Percentiles rank a stretch among this genome's conserved stretches.
Evolutionary conservation across 2,329 filamentous ascomycete genomes (phyloP).

Genomic region (Xylaria sp.): DNA sequence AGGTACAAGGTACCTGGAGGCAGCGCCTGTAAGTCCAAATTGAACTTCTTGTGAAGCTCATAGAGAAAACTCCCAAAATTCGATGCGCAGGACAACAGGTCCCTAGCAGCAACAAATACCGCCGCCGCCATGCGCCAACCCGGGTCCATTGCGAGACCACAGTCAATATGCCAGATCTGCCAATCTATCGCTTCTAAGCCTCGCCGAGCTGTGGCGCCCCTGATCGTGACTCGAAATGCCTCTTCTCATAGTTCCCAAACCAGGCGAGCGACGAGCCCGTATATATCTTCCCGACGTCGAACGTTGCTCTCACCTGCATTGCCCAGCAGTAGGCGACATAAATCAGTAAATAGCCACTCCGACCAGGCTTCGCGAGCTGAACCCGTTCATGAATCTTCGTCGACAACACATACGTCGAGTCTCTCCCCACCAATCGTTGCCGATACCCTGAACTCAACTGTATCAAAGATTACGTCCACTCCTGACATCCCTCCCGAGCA

Average conservation of each 20-base stretch:
- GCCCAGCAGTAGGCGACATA: neutral
- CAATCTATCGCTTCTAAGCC: conserved; percentile 37
- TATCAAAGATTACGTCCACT: conserved; percentile 33
- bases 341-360: neutral
- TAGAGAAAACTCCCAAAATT: neutral
- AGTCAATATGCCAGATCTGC: conserved; percentile 41
- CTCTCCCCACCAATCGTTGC: conserved; percentile 29
- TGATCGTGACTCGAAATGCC: conserved; percentile 41
- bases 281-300: neutral
- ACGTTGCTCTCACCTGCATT: neutral
- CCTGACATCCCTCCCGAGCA: conserved; percentile 37
- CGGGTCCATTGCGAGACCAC: conserved; percentile 29
- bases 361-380: neutral
- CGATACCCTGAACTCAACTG: conserved; percentile 36
- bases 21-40: neutral
- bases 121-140: conserved; percentile 35
- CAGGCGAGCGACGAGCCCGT: conserved; percentile 3
- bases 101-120: neutral
- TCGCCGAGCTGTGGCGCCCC: conserved; percentile 24
- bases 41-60: neutral
- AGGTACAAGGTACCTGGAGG: neutral
- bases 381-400: neutral
- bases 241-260: conserved; percentile 25
- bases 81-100: neutral
- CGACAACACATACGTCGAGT: neutral